A percentile compares a stretch with the other conserved stretches of the same genome.
phyloP scores from a whole-genome alignment of 306 rosid species.

The Pueraria montana region DNA sequence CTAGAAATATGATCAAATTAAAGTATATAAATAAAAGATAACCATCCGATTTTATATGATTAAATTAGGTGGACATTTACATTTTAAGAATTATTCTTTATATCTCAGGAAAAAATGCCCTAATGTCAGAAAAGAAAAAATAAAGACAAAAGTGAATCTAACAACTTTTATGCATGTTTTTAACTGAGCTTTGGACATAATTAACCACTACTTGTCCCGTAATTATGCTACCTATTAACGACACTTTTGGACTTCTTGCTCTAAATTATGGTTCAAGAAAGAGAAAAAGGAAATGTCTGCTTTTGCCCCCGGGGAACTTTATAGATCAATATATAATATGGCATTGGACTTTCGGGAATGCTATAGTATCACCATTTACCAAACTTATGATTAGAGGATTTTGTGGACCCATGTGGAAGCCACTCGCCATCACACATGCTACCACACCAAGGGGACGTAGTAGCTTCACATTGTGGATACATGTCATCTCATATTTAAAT shows the following conservation, averaged over 20 bases:
- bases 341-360: conserved; percentile 37
- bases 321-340: conserved; percentile 25
- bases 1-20: too few species aligned
- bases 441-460: conserved; percentile 27
- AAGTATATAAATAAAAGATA: too few species aligned
- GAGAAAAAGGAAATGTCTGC: conserved; percentile 2
- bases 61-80: too few species aligned
- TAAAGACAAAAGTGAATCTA: neutral
- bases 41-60: too few species aligned
- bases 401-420: conserved; percentile 58
- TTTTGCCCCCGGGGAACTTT: conserved; percentile 41
- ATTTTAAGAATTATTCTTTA: too few species aligned
- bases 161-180: conserved; percentile 27
- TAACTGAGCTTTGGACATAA: conserved; percentile 31
- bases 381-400: conserved; percentile 52
- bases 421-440: conserved; percentile 47
- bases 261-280: conserved; percentile 28
- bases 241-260: conserved; percentile 42
- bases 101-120: too few species aligned
- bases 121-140: neutral
- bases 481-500: conserved; percentile 40
- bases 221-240: conserved; percentile 36
- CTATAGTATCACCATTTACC: conserved; percentile 34
- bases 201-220: conserved; percentile 42
- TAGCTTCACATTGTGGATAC: conserved; percentile 19